Evolutionary conservation across 2,329 filamentous ascomycete genomes (phyloP), one percentile per base, ranked within the genome.

Genomic region (Phoma herbarum): DNA sequence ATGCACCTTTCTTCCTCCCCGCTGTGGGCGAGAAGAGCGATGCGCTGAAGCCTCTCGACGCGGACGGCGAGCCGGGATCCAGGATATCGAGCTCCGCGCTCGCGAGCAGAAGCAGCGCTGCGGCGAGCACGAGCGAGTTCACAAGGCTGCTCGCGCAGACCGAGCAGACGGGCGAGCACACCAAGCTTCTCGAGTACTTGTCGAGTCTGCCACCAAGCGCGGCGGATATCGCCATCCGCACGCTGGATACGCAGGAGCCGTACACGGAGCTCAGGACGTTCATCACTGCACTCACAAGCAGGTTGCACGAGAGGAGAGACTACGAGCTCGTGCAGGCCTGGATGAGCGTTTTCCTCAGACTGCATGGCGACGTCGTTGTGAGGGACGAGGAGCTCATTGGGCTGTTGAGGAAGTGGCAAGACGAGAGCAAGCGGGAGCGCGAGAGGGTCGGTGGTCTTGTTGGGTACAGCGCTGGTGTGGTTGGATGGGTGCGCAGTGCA

Each of bases 321-420:
- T 99, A 96, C 77, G 95, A 99, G 78, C 84, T 99, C 37, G 90
- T 92, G 16, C 93, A 98, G 77, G 92, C 93, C 0, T 99, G 95
- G 94, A 98, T 99, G 93, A 89, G 90, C 2, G 94, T 98, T 1
- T 96, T 98, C 71, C 75, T 99, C 59, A 86, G 89, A 46, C 80
- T 97, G 39, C 94, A 98, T 77, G 84, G 83, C 7, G 88, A 89
- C 60, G 79, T 84, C 16, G 79, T 90, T 14, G 75, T 79, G 7
- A 75, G 79, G 31, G 78, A 79, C 35, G 72, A 85, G 71, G 75
- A 78, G 28, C 76, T 94, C 14, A 81, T 87, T 44, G 80, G 77
- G 1, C 86, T 85, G 45, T 78, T 97, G 60, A 77, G 78, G 51
- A 83, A 85, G 66, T 97, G 92, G 91, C 88, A 88, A 75, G 78